Evolutionary conservation across 2,329 filamentous ascomycete species (phyloP).

Genomic region (Chaetomium olivaceum): DNA sequence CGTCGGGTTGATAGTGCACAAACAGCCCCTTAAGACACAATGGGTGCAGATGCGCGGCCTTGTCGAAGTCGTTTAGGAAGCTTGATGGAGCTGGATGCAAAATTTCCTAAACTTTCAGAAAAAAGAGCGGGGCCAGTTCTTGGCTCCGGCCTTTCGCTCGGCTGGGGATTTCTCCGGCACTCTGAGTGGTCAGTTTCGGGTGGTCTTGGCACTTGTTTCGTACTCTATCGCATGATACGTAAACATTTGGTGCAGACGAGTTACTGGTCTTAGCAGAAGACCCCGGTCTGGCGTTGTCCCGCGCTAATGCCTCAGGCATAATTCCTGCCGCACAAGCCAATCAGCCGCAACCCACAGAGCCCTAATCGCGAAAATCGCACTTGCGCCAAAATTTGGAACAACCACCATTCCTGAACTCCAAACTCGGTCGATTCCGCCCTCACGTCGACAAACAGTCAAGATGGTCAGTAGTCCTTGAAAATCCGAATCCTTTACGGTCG

Average conservation of each 20-base stretch:
- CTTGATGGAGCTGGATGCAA: conserved; percentile 35
- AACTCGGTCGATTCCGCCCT: conserved; percentile 57
- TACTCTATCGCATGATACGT: background rate
- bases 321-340: conserved; percentile 31
- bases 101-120: conserved; percentile 33
- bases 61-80: conserved; percentile 30
- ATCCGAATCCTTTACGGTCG: conserved; percentile 14
- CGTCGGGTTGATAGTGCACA: conserved; percentile 17
- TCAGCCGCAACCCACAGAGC: conserved; percentile 32
- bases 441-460: conserved; percentile 53
- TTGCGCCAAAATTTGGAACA: conserved; percentile 35
- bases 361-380: conserved; percentile 37
- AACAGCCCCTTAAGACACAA: conserved; percentile 27
- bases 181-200: conserved; percentile 20
- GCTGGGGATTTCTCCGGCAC: conserved; percentile 24
- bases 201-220: background rate
- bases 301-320: conserved; percentile 27
- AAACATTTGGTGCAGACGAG: background rate
- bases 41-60: conserved; percentile 29
- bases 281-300: background rate
- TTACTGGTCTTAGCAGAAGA: conserved; percentile 14
- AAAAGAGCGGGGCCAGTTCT: conserved; percentile 31
- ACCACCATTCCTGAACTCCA: conserved; percentile 48
- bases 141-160: conserved; percentile 20
- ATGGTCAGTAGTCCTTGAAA: conserved; percentile 47